Base-by-base conservation (phyloP, 2,329 filamentous ascomycete genomes). In the Mollisiaceae sp. region DNA sequence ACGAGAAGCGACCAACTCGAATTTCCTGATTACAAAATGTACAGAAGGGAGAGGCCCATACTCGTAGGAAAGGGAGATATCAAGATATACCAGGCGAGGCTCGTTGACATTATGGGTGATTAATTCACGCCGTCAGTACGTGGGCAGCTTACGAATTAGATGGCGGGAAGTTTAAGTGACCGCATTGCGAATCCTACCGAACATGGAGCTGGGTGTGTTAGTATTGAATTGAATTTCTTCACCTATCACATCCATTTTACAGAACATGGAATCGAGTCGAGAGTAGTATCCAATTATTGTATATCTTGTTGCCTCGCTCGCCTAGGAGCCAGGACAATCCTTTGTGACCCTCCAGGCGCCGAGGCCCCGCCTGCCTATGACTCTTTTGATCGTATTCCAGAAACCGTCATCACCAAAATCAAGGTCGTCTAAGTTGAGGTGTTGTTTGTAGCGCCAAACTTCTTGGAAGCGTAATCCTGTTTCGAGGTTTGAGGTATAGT, bases 341-440 rank as follows among this genome's bases (percentile, higher is more conserved):
- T 70, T 89, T 24, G 87, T 89, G 8, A 90, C 83, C 65, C 86
- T 83, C 87, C 87, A 90, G 43, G 83, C 85, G 39, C 82, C 83
- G 18, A 90, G 77, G 6, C 88, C 88, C 59, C 88, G 80, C 69
- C 86, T 81, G 43, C 88, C 88, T 70, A 92, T 78, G 4, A 93
- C 90, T 70, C 91, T 81, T 41, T 82, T 79, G 55, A 94, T 77
- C 8, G 91, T 94, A 67, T 85, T 82, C 89, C 87, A 90, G 59
- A 94, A 81, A 6, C 91, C 91, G 71, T 94, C 91, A 66, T 91
- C 88, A 1, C 81, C 90, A 80, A 92, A 93, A 74, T 94, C 91
- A 75, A 94, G 80, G 77, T 94, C 91, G 76, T 94, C 91, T 50
- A 94, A 79, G 72, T 93, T 93, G 39, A 94, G 77, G 77, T 94